These are phyloP conservation scores for Cairneyella variabilis DNA, from an alignment of 495 filamentous ascomycete species.

Conservation along the genomic window DNA sequence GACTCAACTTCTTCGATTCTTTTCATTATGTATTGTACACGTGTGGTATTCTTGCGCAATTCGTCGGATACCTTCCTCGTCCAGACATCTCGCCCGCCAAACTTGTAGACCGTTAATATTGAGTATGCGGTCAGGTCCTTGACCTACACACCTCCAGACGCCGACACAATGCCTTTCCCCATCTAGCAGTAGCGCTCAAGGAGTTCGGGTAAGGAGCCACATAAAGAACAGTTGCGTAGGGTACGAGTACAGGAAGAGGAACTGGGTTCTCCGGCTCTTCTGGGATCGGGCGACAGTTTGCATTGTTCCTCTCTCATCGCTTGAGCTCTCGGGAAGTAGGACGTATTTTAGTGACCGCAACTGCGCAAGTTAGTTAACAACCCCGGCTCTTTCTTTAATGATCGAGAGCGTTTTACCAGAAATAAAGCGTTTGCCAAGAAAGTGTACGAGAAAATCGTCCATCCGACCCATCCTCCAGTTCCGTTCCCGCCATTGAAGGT, in stretches of 20 bases:
- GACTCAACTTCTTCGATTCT: too few species aligned
- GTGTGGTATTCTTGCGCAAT: too few species aligned
- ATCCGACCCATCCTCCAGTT: constrained; percentile 82
- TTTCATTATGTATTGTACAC: too few species aligned
- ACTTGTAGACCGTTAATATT: too few species aligned
- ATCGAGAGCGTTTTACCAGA: constrained; percentile 60
- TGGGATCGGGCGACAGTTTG: constrained; percentile 80
- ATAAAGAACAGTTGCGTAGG: constrained; percentile 91
- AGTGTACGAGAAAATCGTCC: constrained; percentile 84
- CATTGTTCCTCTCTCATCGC: constrained; percentile 60
- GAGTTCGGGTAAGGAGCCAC: constrained; percentile 68
- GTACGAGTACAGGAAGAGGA: constrained; percentile 93
- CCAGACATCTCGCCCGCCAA: too few species aligned
- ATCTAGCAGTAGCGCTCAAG: not conserved
- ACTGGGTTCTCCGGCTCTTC: constrained; percentile 86
- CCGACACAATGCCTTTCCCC: constrained; percentile 13
- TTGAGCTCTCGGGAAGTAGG: constrained; percentile 77
- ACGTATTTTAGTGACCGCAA: constrained; percentile 95
- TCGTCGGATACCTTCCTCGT: too few species aligned
- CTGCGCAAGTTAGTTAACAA: constrained; percentile 38
- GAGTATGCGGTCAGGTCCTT: not conserved
- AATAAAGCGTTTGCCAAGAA: constrained; percentile 96
- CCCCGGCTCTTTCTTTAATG: not conserved
- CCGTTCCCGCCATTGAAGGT: constrained; percentile 70
- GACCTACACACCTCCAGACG: not conserved